phyloP scores from a whole-genome alignment of 2,329 filamentous ascomycete species.

The Rutstroemia sp. region DNA sequence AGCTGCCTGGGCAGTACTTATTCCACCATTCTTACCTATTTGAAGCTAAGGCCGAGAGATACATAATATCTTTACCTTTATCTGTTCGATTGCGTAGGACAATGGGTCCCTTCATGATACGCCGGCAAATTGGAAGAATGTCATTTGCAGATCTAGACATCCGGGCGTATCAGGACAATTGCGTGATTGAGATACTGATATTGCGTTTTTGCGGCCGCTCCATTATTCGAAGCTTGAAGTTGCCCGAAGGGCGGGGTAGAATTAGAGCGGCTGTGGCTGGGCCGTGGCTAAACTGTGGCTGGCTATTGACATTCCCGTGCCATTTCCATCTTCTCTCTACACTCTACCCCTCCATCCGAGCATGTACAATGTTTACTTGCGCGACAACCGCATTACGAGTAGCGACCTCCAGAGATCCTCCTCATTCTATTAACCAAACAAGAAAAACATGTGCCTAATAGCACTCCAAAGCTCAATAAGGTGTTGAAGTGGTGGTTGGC shows the following conservation, averaged over 20 bases:
- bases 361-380: no score
- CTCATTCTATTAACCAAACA: neutral
- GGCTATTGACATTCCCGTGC: no score
- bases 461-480: neutral
- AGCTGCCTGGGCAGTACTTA: neutral
- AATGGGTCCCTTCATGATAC: neutral
- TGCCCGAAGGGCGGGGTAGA: no score
- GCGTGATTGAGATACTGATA: constrained; percentile 6
- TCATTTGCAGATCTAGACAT: neutral
- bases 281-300: no score
- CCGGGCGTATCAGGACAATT: neutral
- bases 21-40: neutral
- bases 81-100: neutral
- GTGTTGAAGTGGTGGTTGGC: neutral
- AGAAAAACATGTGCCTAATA: neutral
- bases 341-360: no score
- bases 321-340: no score
- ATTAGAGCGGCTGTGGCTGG: no score
- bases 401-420: no score
- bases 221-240: no score
- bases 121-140: neutral
- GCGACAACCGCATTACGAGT: no score
- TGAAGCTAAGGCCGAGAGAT: no score
- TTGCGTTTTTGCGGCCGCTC: neutral
- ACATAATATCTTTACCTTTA: neutral